Percentiles rank a stretch among this genome's conserved stretches.
phyloP scores from a whole-genome alignment of 2,329 filamentous ascomycete species.

The Paraphaeosphaeria sporulosa region DNA sequence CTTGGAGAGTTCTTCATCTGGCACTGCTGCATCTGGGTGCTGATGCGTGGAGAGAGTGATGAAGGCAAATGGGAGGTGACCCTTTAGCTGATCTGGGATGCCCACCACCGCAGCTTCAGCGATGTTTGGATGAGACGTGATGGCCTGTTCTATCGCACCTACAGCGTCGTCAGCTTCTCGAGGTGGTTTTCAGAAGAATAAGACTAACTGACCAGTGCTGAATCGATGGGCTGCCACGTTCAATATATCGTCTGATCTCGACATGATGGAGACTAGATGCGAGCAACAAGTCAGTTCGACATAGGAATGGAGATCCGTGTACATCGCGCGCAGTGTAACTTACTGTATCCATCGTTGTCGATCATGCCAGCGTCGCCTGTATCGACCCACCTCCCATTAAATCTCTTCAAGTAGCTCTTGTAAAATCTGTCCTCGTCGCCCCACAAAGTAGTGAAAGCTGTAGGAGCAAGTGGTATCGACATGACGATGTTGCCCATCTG shows the following conservation, averaged over 20 bases:
- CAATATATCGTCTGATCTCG: constrained; percentile 81
- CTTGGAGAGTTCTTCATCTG: constrained; percentile 57
- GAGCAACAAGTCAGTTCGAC: not conserved
- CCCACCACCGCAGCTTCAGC: constrained; percentile 87
- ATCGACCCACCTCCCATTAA: constrained; percentile 83
- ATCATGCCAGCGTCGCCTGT: constrained; percentile 91
- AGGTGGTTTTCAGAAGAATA: not conserved
- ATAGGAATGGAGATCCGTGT: not conserved
- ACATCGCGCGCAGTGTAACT: not conserved
- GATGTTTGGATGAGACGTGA: constrained; percentile 79
- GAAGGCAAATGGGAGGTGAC: constrained; percentile 91
- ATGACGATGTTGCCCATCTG: constrained; percentile 93
- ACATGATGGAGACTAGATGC: constrained; percentile 63
- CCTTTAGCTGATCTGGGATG: constrained; percentile 85
- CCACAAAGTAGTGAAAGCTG: constrained; percentile 86
- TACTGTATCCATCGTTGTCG: constrained; percentile 70
- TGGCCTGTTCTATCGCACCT: constrained; percentile 90
- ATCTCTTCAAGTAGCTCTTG: constrained; percentile 82
- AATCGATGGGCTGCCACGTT: constrained; percentile 95
- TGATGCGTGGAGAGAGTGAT: constrained; percentile 66
- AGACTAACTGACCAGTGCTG: constrained; percentile 71
- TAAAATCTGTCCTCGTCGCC: constrained; percentile 86
- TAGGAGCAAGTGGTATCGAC: constrained; percentile 81
- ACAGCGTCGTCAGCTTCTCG: constrained; percentile 40
- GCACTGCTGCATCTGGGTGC: constrained; percentile 61